These are phyloP conservation scores for Haplographium delicatum DNA, from an alignment of 495 filamentous ascomycete genomes.

Conservation along the genomic window DNA sequence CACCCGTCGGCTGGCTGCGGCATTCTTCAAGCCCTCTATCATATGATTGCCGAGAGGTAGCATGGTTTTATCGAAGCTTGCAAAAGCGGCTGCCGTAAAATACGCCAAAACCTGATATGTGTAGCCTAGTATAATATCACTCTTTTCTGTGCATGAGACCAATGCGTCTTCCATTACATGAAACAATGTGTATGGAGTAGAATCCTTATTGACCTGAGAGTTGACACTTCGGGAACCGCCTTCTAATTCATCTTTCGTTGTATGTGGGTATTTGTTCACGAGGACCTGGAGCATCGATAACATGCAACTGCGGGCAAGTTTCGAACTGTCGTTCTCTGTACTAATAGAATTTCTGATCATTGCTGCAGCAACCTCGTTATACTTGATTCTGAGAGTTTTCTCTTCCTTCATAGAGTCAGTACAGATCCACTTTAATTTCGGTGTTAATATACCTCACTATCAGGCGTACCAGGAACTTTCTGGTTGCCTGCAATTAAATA, in stretches of 20 bases:
- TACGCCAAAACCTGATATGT: conserved; percentile 16
- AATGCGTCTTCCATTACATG: too few species aligned
- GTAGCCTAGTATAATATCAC: too few species aligned
- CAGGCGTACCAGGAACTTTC: background rate
- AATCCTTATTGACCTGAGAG: too few species aligned
- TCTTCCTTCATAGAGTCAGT: conserved; percentile 1
- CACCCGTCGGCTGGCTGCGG: conserved; percentile 23
- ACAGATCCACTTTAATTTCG: background rate
- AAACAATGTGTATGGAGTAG: too few species aligned
- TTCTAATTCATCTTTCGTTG: too few species aligned
- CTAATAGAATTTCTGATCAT: conserved; percentile 14
- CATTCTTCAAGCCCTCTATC: conserved; percentile 9
- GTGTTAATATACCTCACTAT: too few species aligned
- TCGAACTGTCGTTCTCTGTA: background rate
- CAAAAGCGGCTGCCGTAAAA: conserved; percentile 12
- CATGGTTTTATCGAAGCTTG: background rate
- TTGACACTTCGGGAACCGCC: too few species aligned
- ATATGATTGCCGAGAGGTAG: conserved; percentile 10
- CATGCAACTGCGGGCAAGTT: conserved; percentile 9
- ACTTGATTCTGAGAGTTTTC: background rate
- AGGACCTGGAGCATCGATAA: conserved; percentile 16
- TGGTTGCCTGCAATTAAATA: conserved; percentile 15
- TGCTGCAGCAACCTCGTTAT: conserved; percentile 3
- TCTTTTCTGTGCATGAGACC: too few species aligned
- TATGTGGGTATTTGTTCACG: conserved; percentile 22